Base-by-base conservation (phyloP, 2,329 filamentous ascomycete genomes). In the Aspergillus neoniger region DNA sequence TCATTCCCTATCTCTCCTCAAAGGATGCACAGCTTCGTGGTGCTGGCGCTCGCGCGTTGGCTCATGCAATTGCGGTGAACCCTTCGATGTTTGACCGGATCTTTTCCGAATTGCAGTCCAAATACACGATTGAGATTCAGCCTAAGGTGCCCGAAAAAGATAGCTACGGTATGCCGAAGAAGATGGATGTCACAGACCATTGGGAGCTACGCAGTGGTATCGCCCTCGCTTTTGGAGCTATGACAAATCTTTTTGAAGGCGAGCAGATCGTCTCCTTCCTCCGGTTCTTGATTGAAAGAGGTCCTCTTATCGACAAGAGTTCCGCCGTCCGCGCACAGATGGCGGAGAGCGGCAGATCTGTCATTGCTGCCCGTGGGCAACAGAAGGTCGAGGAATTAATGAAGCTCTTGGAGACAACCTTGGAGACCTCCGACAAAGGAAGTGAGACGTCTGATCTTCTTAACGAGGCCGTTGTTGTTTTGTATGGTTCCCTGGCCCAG, bases 401-500 rank as follows among this genome's bases (percentile, higher is more conserved):
- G 93, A 86, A 89, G 70, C 88, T 94, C 14, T 96, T 98, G 71
- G 95, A 99, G 76, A 85, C 84, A 23, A 92, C 91, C 0, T 82
- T 99, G n/a, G 92, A 94, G 72, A 88, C 87, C 2, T 90, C 92
- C 2, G 91, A 95, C 74, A 91, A 90, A 72, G 89, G 88, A 59
- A 92, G 89, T 0, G 87, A 93, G 66, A 86, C 89, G 57, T 88
- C 91, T 17, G 96, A 99, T 76, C 86, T 92, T 61, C 90, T 98
- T 64, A 97, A 97, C 68, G 95, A 99, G 78, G 95, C 96, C 17
- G 93, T 99, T 55, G 93, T 99, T 68, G 95, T 99, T 69, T 89
- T 99, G 74, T 99, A 99, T 70, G 95, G 95, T 73, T 94, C 96
- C 55, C 81, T 99, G 39, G 95, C 93, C 47, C 88, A 91, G 55